Percentiles rank a stretch among this genome's conserved stretches.
Evolutionary conservation across 306 rosid genomes (phyloP).

Genomic region (Citrullus mucosospermus): DNA sequence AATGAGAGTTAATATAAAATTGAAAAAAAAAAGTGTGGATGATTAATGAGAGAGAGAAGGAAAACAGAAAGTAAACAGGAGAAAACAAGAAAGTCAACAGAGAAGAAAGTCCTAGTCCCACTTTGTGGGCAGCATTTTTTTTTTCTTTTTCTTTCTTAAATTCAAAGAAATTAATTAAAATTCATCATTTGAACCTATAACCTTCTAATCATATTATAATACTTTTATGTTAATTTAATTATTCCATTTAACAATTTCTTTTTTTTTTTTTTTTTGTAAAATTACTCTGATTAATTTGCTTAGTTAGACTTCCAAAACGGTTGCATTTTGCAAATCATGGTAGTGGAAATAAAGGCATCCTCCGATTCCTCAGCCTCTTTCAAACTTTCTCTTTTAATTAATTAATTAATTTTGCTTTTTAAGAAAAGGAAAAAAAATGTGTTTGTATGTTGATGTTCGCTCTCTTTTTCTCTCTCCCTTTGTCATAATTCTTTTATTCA

Average conservation of each 20-base stretch:
- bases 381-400: conserved; percentile 1
- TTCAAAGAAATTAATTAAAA: too few species aligned
- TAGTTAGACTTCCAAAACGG: conserved; percentile 25
- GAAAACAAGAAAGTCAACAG: conserved; percentile 29
- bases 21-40: background rate
- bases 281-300: background rate
- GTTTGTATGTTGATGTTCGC: conserved; percentile 10
- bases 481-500: background rate
- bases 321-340: conserved; percentile 18
- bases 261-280: background rate
- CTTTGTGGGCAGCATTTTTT: conserved; percentile 15
- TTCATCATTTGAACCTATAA: too few species aligned
- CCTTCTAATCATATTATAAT: too few species aligned
- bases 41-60: background rate
- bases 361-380: conserved; percentile 15
- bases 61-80: background rate
- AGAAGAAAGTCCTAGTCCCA: conserved; percentile 23
- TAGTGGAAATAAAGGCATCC: conserved; percentile 14
- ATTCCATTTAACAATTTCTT: too few species aligned
- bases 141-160: background rate
- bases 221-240: too few species aligned
- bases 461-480: conserved; percentile 15
- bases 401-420: background rate
- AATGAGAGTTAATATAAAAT: too few species aligned
- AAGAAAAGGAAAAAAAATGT: background rate